Conservation (phyloP, 1,139 yeast species). For the Suhomyces bolitotheri region DNA sequence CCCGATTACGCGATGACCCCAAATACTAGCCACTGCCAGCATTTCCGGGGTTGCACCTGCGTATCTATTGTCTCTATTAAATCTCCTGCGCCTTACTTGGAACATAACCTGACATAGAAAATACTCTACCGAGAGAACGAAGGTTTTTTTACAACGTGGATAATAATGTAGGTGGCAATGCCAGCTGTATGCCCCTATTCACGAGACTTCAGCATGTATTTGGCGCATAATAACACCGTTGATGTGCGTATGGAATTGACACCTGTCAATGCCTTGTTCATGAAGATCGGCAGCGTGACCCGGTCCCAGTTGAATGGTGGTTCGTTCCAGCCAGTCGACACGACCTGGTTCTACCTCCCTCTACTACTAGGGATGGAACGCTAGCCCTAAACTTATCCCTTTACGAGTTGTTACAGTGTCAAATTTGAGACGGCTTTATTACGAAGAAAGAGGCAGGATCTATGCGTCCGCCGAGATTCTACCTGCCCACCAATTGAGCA, state of each 20-base stretch:
- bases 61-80: slow-evolving; percentile 7
- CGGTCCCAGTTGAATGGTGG: too few species aligned
- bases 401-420: neutral
- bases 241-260: slow-evolving; percentile 5
- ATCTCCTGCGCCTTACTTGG: slow-evolving; percentile 7
- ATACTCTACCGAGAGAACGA: slow-evolving; percentile 11
- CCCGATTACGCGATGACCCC: neutral
- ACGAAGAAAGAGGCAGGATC: slow-evolving; percentile 2
- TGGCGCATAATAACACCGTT: neutral
- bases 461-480: slow-evolving; percentile 1
- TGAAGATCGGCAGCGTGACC: too few species aligned
- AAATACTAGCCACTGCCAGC: neutral
- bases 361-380: too few species aligned
- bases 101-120: slow-evolving; percentile 8
- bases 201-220: too few species aligned
- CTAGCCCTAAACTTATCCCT: too few species aligned
- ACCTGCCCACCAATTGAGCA: neutral
- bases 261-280: slow-evolving; percentile 9
- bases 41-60: slow-evolving; percentile 10
- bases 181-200: too few species aligned
- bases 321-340: too few species aligned
- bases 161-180: too few species aligned
- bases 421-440: neutral
- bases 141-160: too few species aligned
- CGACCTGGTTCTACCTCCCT: too few species aligned